phyloP scores from a whole-genome alignment of 148 eudicot species.

The Diospyros kaki region DNA sequence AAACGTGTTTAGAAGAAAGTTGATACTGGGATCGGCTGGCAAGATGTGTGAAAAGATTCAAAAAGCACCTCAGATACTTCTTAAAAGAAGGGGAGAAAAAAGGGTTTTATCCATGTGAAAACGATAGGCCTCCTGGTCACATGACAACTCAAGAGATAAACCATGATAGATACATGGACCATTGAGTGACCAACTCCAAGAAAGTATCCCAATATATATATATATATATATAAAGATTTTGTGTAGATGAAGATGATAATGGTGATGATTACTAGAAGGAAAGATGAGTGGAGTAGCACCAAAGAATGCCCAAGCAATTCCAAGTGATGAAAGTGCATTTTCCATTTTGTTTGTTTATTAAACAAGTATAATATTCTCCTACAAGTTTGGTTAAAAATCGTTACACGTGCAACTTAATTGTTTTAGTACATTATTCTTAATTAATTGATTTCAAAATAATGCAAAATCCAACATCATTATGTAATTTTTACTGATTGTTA shows the following conservation, averaged over 20 bases:
- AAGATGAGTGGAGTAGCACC: slow-evolving; percentile 12
- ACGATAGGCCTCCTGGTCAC: not conserved
- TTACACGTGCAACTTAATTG: too few relatives aligned
- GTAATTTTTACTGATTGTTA: too few relatives aligned
- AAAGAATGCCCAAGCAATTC: not conserved
- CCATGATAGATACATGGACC: not conserved
- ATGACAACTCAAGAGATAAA: not conserved
- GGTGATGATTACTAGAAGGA: slow-evolving; percentile 8
- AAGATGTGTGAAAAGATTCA: not conserved
- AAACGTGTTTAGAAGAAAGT: too few relatives aligned
- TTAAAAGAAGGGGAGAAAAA: not conserved
- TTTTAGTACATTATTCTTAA: too few relatives aligned
- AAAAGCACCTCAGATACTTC: not conserved
- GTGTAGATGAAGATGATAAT: not conserved
- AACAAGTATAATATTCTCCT: too few relatives aligned
- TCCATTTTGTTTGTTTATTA: too few relatives aligned
- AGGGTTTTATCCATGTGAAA: not conserved
- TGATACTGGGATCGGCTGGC: too few relatives aligned
- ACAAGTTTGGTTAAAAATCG: too few relatives aligned
- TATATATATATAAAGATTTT: too few relatives aligned
- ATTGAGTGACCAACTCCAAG: not conserved
- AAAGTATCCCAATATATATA: not conserved
- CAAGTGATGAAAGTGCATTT: slow-evolving; percentile 3
- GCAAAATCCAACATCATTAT: too few relatives aligned
- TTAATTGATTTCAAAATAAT: too few relatives aligned